phyloP scores from a whole-genome alignment of 306 rosid genomes.

The Canavalia gladiata region DNA sequence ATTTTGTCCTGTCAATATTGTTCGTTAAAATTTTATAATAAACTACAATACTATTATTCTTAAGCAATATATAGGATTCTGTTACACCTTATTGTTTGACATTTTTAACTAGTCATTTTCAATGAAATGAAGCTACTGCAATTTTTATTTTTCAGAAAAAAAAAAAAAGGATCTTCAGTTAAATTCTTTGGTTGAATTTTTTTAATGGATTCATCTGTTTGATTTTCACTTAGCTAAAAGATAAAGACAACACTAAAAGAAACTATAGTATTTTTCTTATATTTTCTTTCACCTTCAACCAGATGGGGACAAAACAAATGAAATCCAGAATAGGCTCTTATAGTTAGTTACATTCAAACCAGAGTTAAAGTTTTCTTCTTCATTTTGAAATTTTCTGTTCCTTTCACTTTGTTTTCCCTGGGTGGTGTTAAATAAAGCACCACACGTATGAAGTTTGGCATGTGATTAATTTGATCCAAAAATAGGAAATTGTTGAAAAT shows the following conservation, averaged over 20 bases:
- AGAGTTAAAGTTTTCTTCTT: neutral
- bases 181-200: neutral
- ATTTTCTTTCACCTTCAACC: too few relatives aligned
- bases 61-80: neutral
- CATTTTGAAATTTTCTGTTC: too few relatives aligned
- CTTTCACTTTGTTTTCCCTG: neutral
- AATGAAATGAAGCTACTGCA: conserved; percentile 10
- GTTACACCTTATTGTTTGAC: neutral
- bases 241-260: too few relatives aligned
- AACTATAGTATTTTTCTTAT: too few relatives aligned
- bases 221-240: neutral
- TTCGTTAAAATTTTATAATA: too few relatives aligned
- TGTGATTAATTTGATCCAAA: neutral
- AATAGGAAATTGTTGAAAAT: conserved; percentile 19
- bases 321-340: too few relatives aligned
- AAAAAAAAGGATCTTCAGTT: neutral
- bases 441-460: neutral
- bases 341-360: neutral
- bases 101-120: too few relatives aligned
- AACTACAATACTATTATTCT: too few relatives aligned
- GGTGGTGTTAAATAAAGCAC: neutral
- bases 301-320: too few relatives aligned
- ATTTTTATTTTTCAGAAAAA: neutral
- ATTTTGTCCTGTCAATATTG: too few relatives aligned
- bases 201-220: neutral